These are phyloP conservation scores for Aspergillus brasiliensis DNA, from an alignment of 2,329 filamentous ascomycete species.

Conservation along the genomic window DNA sequence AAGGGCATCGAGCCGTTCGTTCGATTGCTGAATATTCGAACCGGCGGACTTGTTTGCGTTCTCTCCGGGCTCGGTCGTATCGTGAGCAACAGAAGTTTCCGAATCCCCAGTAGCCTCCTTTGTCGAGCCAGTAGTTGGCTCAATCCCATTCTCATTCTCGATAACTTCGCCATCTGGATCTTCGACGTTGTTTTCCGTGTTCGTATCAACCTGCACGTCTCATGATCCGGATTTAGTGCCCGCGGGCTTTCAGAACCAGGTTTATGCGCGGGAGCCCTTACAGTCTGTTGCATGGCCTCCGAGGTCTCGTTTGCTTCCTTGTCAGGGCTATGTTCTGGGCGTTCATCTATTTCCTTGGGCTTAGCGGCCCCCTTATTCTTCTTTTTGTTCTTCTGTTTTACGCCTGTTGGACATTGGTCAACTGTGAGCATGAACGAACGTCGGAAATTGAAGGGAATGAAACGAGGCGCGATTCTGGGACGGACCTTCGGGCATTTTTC, in stretches of 20 bases:
- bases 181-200: slow-evolving; percentile 15
- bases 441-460: slow-evolving; percentile 21
- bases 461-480: neutral
- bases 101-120: slow-evolving; percentile 10
- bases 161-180: slow-evolving; percentile 32
- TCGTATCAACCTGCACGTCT: slow-evolving; percentile 19
- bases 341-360: slow-evolving; percentile 32
- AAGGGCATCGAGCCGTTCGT: slow-evolving; percentile 70
- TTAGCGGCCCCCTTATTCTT: slow-evolving; percentile 58
- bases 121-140: slow-evolving; percentile 35
- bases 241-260: neutral
- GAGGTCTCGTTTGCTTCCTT: neutral
- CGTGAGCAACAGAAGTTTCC: slow-evolving; percentile 3
- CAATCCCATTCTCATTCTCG: slow-evolving; percentile 44
- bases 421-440: slow-evolving; percentile 4
- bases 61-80: slow-evolving; percentile 10
- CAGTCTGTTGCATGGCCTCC: neutral
- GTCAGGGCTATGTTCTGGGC: neutral
- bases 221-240: slow-evolving; percentile 23
- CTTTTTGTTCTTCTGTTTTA: slow-evolving; percentile 60
- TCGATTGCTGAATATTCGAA: slow-evolving; percentile 31
- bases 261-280: neutral
- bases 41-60: slow-evolving; percentile 14
- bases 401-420: slow-evolving; percentile 29
- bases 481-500: slow-evolving; percentile 28